phyloP scores from a whole-genome alignment of 805 yeast species.

The Candida schatavii region DNA sequence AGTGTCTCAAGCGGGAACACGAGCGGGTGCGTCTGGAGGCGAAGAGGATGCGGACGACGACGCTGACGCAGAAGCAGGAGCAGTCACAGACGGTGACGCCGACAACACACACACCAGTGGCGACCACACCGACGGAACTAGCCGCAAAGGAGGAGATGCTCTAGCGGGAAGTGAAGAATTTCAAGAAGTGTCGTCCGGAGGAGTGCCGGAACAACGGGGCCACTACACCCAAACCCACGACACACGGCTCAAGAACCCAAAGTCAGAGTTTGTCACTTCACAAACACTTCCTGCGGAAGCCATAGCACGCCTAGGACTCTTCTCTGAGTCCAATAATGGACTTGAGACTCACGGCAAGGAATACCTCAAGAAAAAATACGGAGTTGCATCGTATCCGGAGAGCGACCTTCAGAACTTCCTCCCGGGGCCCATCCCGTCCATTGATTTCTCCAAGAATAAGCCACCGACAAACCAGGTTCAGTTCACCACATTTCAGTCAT shows the following conservation, averaged over 20 bases:
- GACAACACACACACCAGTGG: conserved; percentile 8
- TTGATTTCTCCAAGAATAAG: conserved; percentile 79
- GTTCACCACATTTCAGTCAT: conserved; percentile 80
- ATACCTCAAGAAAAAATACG: conserved; percentile 70
- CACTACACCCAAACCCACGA: conserved; percentile 51
- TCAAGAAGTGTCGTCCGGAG: conserved; percentile 9
- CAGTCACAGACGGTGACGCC: conserved; percentile 3
- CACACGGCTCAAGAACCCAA: conserved; percentile 64
- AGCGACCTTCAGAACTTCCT: conserved; percentile 68
- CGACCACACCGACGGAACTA: conserved; percentile 7
- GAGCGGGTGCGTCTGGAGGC: conserved; percentile 3
- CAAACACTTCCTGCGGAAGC: conserved; percentile 70
- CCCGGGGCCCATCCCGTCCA: conserved; percentile 87
- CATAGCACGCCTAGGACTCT: conserved; percentile 57
- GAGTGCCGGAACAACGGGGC: conserved; percentile 42
- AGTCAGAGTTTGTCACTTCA: conserved; percentile 68
- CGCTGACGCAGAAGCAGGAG: conserved; percentile 5
- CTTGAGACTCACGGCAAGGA: conserved; percentile 69
- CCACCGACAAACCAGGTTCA: conserved; percentile 81
- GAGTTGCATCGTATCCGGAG: conserved; percentile 87
- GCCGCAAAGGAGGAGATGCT: conserved; percentile 7
- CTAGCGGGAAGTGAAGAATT: conserved; percentile 6
- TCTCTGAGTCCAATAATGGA: conserved; percentile 57
- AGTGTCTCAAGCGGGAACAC: no score
- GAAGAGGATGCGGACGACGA: conserved; percentile 6